Evolutionary conservation across 768 basidiomycete genomes (phyloP).

Genomic region (Boletus vinaceobasis): DNA sequence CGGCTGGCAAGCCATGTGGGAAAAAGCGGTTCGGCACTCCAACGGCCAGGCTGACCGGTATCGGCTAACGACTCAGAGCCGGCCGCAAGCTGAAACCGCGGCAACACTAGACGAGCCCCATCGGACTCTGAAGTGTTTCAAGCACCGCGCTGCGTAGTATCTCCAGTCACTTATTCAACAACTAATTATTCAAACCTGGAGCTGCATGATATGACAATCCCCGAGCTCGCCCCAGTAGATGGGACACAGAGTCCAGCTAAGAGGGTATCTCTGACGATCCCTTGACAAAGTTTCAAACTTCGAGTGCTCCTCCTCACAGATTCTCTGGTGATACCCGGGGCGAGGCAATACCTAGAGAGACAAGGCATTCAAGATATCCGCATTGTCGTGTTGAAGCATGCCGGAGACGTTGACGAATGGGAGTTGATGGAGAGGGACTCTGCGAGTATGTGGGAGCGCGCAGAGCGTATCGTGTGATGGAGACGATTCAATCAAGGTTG

Average conservation of each 20-base stretch:
- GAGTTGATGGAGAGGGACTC: conserved; percentile 5
- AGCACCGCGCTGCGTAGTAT: too few relatives aligned
- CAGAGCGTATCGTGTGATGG: conserved; percentile 12
- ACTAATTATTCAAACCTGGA: not conserved
- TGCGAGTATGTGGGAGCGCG: conserved; percentile 16
- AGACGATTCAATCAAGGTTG: conserved; percentile 5
- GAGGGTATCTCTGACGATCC: conserved; percentile 1
- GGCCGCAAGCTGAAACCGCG: too few relatives aligned
- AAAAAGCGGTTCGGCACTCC: too few relatives aligned
- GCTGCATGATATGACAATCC: not conserved
- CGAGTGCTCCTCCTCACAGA: conserved; percentile 10
- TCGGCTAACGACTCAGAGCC: too few relatives aligned
- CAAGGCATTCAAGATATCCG: conserved; percentile 7
- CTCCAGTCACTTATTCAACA: not conserved
- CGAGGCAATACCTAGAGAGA: conserved; percentile 7
- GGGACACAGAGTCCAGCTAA: not conserved
- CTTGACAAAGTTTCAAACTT: conserved; percentile 1
- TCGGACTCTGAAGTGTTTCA: too few relatives aligned
- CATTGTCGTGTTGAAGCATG: conserved; percentile 15
- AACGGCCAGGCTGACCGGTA: too few relatives aligned
- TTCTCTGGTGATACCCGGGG: not conserved
- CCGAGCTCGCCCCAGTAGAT: not conserved
- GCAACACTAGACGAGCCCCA: too few relatives aligned
- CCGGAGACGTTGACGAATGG: conserved; percentile 14
- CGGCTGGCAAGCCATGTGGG: too few relatives aligned